Percentiles rank a stretch among this genome's conserved stretches.
Evolutionary conservation across 306 rosid genomes (phyloP).

Genomic region (Corylus americana): DNA sequence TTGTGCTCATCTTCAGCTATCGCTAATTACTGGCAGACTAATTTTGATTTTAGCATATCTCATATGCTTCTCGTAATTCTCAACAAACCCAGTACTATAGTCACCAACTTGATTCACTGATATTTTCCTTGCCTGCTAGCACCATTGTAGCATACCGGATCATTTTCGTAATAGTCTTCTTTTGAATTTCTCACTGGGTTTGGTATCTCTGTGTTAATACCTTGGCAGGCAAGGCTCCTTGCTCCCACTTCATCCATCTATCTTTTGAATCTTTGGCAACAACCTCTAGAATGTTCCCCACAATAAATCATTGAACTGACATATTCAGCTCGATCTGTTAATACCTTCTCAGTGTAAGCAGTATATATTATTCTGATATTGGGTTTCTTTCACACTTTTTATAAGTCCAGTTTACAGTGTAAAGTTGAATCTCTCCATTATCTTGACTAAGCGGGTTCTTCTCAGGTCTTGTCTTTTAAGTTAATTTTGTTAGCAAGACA

Average conservation of each 20-base stretch:
- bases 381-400: not conserved
- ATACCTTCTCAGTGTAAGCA: not conserved
- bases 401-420: not conserved
- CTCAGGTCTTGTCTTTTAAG: not conserved
- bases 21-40: not conserved
- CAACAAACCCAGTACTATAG: no score
- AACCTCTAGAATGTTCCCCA: no score
- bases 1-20: not conserved
- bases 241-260: not conserved
- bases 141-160: not conserved
- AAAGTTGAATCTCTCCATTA: not conserved
- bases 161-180: no score
- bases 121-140: no score
- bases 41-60: no score
- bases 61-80: no score
- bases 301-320: not conserved
- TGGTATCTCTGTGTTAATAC: no score
- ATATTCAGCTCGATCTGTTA: not conserved
- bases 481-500: not conserved
- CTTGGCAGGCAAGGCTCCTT: not conserved
- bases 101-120: no score
- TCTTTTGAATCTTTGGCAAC: no score
- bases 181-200: not conserved
- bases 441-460: not conserved
- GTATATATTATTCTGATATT: not conserved